Evolutionary conservation across 2,329 filamentous ascomycete species (phyloP).

Genomic region (Chaetomiaceae sp.): DNA sequence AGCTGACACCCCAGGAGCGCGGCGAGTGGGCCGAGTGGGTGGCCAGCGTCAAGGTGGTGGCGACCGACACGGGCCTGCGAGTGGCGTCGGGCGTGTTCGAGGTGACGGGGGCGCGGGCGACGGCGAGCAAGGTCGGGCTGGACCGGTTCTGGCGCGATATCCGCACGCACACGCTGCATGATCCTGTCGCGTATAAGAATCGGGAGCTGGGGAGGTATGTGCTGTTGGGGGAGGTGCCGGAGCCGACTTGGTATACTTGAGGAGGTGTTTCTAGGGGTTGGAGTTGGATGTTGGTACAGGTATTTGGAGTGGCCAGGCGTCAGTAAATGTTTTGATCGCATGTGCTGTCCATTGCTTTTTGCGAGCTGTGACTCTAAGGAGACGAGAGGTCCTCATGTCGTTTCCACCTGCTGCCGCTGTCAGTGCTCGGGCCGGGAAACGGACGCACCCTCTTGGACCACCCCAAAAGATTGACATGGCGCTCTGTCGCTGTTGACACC

Average conservation of each 20-base stretch:
- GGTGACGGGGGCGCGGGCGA: slow-evolving; percentile 56
- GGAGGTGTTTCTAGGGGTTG: too few species aligned
- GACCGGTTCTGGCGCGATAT: slow-evolving; percentile 65
- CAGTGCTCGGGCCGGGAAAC: too few species aligned
- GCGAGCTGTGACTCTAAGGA: too few species aligned
- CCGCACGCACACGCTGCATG: slow-evolving; percentile 62
- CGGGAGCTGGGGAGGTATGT: slow-evolving; percentile 55
- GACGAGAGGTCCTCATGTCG: too few species aligned
- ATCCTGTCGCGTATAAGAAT: slow-evolving; percentile 65
- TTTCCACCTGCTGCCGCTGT: too few species aligned
- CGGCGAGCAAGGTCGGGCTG: slow-evolving; percentile 53
- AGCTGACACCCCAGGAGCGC: slow-evolving; percentile 47
- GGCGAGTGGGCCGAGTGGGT: slow-evolving; percentile 61
- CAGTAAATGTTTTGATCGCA: too few species aligned
- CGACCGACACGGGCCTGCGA: slow-evolving; percentile 54
- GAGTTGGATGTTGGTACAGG: too few species aligned
- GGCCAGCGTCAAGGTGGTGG: slow-evolving; percentile 58
- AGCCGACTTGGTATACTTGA: slow-evolving; percentile 32
- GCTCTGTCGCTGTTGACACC: too few species aligned
- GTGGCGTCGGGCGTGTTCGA: slow-evolving; percentile 62
- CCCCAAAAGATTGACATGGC: too few species aligned
- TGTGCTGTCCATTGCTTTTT: too few species aligned
- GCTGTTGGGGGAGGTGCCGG: slow-evolving; percentile 52
- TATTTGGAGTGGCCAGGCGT: too few species aligned
- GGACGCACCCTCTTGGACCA: too few species aligned